Base-by-base conservation (phyloP, 2,329 filamentous ascomycete species). In the Zelopaecilomyces penicillatus region DNA sequence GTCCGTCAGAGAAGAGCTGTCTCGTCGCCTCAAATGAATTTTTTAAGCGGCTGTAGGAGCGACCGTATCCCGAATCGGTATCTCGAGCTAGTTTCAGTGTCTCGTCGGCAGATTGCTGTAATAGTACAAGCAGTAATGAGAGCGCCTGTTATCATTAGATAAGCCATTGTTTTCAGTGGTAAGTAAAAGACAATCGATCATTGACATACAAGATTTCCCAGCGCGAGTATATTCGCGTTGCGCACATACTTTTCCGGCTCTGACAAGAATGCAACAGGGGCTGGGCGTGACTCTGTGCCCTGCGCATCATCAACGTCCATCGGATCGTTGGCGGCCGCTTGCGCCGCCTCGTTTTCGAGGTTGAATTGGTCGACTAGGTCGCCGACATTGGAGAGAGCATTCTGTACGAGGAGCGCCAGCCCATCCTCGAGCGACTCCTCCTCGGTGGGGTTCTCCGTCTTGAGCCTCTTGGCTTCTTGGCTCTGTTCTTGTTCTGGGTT, bases 131-230 rank as follows among this genome's bases (percentile, higher is more conserved):
- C 38, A 68, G 57, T 29, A 65, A 52, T n/a, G 65, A 65, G 30
- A 68, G 54, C 34, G 64, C 62, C 65, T 68, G 49, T 48, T 6
- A 26, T 27, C 33, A 5, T 27, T 26, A n/a, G 9, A 41, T 41
- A 34, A 41, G 39, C 29, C n/a, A 19, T 33, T 30, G 10, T 5
- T 19, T 10, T 27, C 30, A 11, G n/a, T 9, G 30, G 12, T 37
- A 7, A 30, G 12, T 27, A 33, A 26, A 32, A 27, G 37, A 51
- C 36, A 54, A 41, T 39, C 34, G 37, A 51, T 36, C 54, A 41
- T 39, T 36, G 45, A 60, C 66, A 48, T 59, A 70, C 67, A 52
- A 68, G 50, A 50, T 66, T 68, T 8, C 64, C 65, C 29, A 70
- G 61, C 53, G 66, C 59, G 52, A 65, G 58, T 28, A 65, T 47